phyloP scores from a whole-genome alignment of 2,329 filamentous ascomycete species.

The Endothia cerciana region DNA sequence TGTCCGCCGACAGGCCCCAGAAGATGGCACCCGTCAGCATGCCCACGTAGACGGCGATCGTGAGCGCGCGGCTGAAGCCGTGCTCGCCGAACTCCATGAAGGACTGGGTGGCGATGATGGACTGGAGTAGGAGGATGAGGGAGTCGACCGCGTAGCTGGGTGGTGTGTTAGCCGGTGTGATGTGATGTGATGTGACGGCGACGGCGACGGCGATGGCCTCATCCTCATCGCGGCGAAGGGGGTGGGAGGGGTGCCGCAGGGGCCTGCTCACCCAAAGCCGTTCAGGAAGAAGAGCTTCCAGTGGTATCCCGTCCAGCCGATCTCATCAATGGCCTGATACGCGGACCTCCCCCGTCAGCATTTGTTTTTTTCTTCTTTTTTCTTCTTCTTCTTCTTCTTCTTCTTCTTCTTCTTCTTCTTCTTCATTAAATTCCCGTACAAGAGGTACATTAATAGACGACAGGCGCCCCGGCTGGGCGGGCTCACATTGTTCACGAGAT shows the following conservation, averaged over 20 bases:
- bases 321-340: conserved; percentile 54
- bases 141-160: conserved; percentile 52
- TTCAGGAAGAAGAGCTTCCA: conserved; percentile 65
- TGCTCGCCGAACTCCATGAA: conserved; percentile 61
- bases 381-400: too few species aligned
- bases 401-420: too few species aligned
- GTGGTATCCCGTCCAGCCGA: conserved; percentile 64
- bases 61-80: conserved; percentile 60
- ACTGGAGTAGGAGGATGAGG: conserved; percentile 58
- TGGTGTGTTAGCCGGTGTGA: not conserved
- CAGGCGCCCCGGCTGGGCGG: too few species aligned
- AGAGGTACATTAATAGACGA: too few species aligned
- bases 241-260: not conserved
- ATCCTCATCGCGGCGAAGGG: too few species aligned
- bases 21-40: conserved; percentile 63
- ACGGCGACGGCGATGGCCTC: too few species aligned
- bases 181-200: too few species aligned
- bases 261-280: conserved; percentile 55
- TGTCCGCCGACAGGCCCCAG: conserved; percentile 70
- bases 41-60: conserved; percentile 63
- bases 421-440: not conserved
- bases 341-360: conserved; percentile 33
- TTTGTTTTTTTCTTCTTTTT: too few species aligned
- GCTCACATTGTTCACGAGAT: conserved; percentile 56
- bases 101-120: conserved; percentile 62